Evolutionary conservation across 2,329 filamentous ascomycete species (phyloP).

Genomic region (Diaporthe australafricana): DNA sequence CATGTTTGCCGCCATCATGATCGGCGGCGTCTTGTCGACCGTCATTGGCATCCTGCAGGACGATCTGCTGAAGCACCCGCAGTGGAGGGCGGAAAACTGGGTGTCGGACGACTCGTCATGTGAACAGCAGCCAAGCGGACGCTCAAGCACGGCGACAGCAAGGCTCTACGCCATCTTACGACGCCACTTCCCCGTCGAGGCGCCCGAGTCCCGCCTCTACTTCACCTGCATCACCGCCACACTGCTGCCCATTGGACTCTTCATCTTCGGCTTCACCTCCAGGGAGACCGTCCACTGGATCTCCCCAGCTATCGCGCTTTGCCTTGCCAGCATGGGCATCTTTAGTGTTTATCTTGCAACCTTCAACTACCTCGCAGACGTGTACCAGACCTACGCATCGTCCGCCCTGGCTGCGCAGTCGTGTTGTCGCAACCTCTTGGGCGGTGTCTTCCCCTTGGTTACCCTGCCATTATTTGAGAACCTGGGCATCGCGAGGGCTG

Average conservation of each 20-base stretch:
- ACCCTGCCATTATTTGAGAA: slow-evolving; percentile 78
- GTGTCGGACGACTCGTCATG: neutral
- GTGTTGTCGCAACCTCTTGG: slow-evolving; percentile 86
- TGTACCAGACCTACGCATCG: slow-evolving; percentile 85
- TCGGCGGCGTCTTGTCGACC: slow-evolving; percentile 75
- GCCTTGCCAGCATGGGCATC: slow-evolving; percentile 84
- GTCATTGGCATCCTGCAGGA: slow-evolving; percentile 79
- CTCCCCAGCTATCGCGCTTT: slow-evolving; percentile 75
- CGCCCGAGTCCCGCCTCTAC: slow-evolving; percentile 84
- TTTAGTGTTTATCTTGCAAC: slow-evolving; percentile 88
- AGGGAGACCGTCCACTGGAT: slow-evolving; percentile 76
- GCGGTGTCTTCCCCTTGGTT: slow-evolving; percentile 83
- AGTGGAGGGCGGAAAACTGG: slow-evolving; percentile 50
- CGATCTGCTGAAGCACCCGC: slow-evolving; percentile 63
- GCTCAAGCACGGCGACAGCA: slow-evolving; percentile 40
- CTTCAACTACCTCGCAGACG: slow-evolving; percentile 93
- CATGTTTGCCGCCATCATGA: slow-evolving; percentile 79
- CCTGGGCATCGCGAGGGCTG: slow-evolving; percentile 77
- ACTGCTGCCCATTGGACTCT: slow-evolving; percentile 82
- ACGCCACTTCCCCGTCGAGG: slow-evolving; percentile 58
- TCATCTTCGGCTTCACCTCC: slow-evolving; percentile 82
- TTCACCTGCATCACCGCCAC: slow-evolving; percentile 82
- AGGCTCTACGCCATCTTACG: slow-evolving; percentile 59
- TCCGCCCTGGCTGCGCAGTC: slow-evolving; percentile 89
- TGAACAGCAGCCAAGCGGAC: slow-evolving; percentile 42